Conservation (phyloP, 169 alveolate species). For the Plasmodium vivax region DNA sequence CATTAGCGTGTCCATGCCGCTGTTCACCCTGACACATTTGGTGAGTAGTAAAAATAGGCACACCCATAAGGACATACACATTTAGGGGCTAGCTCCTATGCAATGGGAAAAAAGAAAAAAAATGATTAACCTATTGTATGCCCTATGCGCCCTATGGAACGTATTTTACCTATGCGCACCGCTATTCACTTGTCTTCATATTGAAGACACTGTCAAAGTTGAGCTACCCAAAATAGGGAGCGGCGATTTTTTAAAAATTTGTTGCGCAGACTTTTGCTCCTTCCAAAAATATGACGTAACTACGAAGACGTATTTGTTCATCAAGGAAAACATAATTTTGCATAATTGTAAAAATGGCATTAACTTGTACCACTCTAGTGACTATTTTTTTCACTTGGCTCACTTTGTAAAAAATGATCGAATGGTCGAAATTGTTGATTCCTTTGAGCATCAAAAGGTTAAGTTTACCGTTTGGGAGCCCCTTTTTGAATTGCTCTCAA, state of each 20-base stretch:
- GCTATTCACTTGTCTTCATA: constrained; percentile 6
- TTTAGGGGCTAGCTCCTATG: background rate
- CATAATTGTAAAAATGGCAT: constrained; percentile 6
- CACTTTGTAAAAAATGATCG: constrained; percentile 1
- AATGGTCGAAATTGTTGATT: constrained; percentile 29
- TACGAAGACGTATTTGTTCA: constrained; percentile 20
- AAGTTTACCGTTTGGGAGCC: constrained; percentile 32
- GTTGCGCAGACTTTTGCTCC: constrained; percentile 43
- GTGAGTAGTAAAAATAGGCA: background rate
- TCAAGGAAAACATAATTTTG: constrained; percentile 8
- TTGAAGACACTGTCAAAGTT: constrained; percentile 56
- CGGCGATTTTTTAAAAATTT: constrained; percentile 23
- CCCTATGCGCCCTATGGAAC: background rate
- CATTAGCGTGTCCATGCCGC: background rate
- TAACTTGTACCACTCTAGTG: constrained; percentile 16
- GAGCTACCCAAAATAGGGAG: background rate
- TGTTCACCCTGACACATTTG: background rate
- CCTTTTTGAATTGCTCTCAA: constrained; percentile 15
- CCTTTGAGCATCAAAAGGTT: constrained; percentile 28
- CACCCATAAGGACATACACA: background rate
- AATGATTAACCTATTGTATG: background rate
- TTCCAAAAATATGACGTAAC: constrained; percentile 13
- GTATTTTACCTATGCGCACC: background rate
- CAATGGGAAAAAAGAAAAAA: background rate
- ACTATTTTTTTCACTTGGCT: constrained; percentile 8